phyloP scores from a whole-genome alignment of 345 rosid genomes.

The Rhizophora apiculata region DNA sequence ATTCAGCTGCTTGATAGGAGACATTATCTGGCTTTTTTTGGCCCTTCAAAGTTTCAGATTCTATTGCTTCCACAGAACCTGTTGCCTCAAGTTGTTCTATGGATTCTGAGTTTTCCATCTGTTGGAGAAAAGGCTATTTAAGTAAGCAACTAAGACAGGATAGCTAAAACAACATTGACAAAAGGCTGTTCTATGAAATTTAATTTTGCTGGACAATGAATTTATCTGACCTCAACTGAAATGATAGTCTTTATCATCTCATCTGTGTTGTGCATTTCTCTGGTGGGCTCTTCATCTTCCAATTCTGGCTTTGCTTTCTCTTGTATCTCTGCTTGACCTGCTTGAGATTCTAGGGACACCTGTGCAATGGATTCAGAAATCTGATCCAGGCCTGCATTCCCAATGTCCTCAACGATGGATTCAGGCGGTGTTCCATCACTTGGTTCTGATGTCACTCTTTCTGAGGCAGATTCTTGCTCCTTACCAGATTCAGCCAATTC shows the following conservation, averaged over 20 bases:
- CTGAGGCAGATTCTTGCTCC: constrained; percentile 16
- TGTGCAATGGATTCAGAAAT: constrained; percentile 10
- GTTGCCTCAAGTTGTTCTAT: constrained; percentile 8
- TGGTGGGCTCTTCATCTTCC: constrained; percentile 21
- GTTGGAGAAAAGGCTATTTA: too few species aligned
- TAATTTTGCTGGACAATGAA: background rate
- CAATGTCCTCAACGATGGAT: constrained; percentile 17
- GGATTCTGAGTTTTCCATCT: too few species aligned
- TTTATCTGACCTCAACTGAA: constrained; percentile 35
- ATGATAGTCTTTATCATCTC: constrained; percentile 28
- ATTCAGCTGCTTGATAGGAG: constrained; percentile 8
- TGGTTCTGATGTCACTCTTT: constrained; percentile 21
- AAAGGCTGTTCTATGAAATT: constrained; percentile 14
- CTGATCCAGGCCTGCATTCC: background rate
- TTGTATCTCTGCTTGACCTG: constrained; percentile 26
- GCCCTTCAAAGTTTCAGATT: constrained; percentile 6
- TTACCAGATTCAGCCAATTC: constrained; percentile 12
- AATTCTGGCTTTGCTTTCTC: constrained; percentile 19
- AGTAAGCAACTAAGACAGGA: too few species aligned
- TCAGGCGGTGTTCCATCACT: constrained; percentile 16
- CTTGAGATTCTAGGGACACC: constrained; percentile 11
- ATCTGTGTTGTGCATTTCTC: constrained; percentile 21
- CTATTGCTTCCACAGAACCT: constrained; percentile 14
- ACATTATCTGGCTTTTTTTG: constrained; percentile 15
- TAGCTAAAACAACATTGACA: background rate